Conservation (phyloP, 306 rosid species). For the Chamaecrista fasciculata region DNA sequence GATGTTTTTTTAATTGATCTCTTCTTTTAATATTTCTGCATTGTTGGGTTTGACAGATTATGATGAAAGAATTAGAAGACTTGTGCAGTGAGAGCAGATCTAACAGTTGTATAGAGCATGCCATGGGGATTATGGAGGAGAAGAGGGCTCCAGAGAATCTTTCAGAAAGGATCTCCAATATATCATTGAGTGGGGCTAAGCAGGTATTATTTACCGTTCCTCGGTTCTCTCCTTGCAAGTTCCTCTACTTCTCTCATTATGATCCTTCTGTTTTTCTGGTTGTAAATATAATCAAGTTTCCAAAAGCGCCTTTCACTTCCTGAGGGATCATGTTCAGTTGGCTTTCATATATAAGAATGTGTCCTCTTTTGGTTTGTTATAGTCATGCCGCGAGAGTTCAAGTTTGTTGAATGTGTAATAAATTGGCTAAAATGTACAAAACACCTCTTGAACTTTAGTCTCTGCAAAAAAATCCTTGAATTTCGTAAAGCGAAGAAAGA, state of each 20-base stretch:
- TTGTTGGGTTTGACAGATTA: conserved; percentile 37
- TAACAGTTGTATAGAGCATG: conserved; percentile 55
- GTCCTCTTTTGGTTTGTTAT: background rate
- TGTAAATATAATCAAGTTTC: background rate
- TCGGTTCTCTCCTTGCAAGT: background rate
- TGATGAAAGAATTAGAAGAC: conserved; percentile 47
- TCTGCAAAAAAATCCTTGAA: too few relatives aligned
- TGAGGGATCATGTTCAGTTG: background rate
- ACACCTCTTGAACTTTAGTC: too few relatives aligned
- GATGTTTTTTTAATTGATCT: background rate
- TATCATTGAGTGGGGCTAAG: conserved; percentile 46
- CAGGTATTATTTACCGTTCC: conserved; percentile 33
- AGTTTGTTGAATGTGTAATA: conserved; percentile 1
- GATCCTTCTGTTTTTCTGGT: background rate
- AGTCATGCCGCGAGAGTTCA: background rate
- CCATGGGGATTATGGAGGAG: conserved; percentile 53
- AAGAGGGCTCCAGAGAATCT: conserved; percentile 43
- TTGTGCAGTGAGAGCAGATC: conserved; percentile 46
- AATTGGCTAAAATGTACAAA: too few relatives aligned
- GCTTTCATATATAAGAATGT: background rate
- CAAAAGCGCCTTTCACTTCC: background rate
- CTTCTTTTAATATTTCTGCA: background rate
- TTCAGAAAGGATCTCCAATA: conserved; percentile 42
- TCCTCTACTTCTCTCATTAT: conserved; percentile 27
- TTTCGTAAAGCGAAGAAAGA: too few relatives aligned